These are phyloP conservation scores for Penicillium simplicissimum DNA, from an alignment of 495 filamentous ascomycete genomes.

Conservation along the genomic window DNA sequence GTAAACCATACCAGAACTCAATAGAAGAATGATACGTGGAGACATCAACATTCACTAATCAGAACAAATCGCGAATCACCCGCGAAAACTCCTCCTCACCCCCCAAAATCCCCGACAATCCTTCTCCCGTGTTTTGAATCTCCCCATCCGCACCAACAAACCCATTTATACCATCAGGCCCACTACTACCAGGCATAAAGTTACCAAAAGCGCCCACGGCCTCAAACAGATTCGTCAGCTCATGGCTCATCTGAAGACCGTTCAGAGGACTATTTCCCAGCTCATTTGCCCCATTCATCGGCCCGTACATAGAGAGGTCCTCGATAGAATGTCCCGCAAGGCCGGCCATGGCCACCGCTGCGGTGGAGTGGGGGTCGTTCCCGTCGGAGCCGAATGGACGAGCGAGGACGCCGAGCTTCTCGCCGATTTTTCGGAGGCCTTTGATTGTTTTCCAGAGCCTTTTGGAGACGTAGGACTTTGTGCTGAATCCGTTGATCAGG, in stretches of 20 bases:
- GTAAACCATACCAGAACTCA: no score
- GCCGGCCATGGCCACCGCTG: slow-evolving; percentile 73
- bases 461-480: slow-evolving; percentile 75
- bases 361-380: slow-evolving; percentile 61
- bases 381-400: slow-evolving; percentile 43
- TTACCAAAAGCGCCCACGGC: slow-evolving; percentile 61
- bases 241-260: slow-evolving; percentile 62
- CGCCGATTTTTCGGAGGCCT: slow-evolving; percentile 75
- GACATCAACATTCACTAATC: slow-evolving; percentile 12
- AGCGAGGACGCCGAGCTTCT: slow-evolving; percentile 69
- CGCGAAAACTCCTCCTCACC: slow-evolving; percentile 65
- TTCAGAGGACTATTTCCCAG: slow-evolving; percentile 62
- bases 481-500: slow-evolving; percentile 75
- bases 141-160: slow-evolving; percentile 47
- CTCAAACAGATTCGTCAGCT: slow-evolving; percentile 70
- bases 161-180: slow-evolving; percentile 43
- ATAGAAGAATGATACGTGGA: neutral
- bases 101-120: slow-evolving; percentile 53
- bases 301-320: slow-evolving; percentile 55
- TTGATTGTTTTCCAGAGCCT: slow-evolving; percentile 81
- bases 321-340: slow-evolving; percentile 69
- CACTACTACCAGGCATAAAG: slow-evolving; percentile 39
- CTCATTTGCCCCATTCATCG: slow-evolving; percentile 43
- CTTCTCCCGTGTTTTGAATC: slow-evolving; percentile 48
- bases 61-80: slow-evolving; percentile 68